Percentiles rank a stretch among this genome's conserved stretches.
Evolutionary conservation across 495 filamentous ascomycete species (phyloP).

Genomic region (Beverwykella pulmonaria): DNA sequence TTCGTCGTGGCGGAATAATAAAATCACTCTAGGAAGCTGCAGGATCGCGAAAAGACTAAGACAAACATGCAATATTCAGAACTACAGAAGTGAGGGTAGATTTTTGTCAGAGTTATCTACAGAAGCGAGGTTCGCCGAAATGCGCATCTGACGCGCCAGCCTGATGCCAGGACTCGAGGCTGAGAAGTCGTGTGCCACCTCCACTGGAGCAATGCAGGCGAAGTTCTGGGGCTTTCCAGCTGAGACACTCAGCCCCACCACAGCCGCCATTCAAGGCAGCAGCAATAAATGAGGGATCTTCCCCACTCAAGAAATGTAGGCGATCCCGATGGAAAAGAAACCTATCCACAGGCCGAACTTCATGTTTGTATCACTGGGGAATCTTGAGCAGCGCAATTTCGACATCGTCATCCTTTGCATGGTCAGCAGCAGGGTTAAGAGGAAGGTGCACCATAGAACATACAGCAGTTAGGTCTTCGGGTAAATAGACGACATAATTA

Average conservation of each 20-base stretch:
- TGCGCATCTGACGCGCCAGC: constrained; percentile 3
- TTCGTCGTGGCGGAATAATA: not conserved
- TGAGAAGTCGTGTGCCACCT: not conserved
- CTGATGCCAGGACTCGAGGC: constrained; percentile 2
- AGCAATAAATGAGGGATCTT: not conserved
- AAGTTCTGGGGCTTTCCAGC: not conserved
- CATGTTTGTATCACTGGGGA: not conserved
- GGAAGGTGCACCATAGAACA: not conserved
- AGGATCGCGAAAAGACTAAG: not conserved
- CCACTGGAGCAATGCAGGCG: not conserved
- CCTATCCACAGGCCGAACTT: not conserved
- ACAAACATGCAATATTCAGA: not conserved
- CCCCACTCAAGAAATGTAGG: not conserved
- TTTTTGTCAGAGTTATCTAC: constrained; percentile 6
- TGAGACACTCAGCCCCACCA: constrained; percentile 11
- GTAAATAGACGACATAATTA: constrained; percentile 5
- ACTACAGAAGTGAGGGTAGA: not conserved
- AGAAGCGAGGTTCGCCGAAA: constrained; percentile 5
- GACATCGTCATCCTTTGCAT: not conserved
- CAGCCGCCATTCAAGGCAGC: not conserved
- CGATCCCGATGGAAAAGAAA: constrained; percentile 10
- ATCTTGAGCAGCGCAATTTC: constrained; percentile 10
- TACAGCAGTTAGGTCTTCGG: constrained; percentile 1
- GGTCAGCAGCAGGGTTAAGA: not conserved
- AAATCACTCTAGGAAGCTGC: not conserved